phyloP scores from a whole-genome alignment of 2,329 filamentous ascomycete species.

The Gnomoniopsis smithogilvyi region DNA sequence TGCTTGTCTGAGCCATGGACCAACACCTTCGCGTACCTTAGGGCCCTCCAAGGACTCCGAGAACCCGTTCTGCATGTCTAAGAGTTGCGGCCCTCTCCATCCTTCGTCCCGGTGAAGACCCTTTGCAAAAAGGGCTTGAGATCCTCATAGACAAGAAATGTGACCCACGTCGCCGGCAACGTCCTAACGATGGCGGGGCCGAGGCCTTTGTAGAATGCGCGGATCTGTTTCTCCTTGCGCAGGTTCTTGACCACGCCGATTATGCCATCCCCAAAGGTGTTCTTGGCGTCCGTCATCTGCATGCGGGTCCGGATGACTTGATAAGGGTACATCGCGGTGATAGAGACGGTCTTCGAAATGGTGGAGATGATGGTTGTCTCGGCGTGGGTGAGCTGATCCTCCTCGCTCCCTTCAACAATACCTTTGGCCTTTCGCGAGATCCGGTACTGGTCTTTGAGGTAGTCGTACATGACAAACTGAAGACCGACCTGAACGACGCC shows the following conservation, averaged over 20 bases:
- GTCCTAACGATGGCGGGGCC: conserved; percentile 88
- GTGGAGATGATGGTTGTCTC: conserved; percentile 81
- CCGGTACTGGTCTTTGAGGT: conserved; percentile 51
- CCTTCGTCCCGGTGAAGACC: background rate
- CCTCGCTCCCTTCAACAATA: conserved; percentile 23
- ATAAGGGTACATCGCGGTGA: conserved; percentile 90
- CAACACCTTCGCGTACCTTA: background rate
- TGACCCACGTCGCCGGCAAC: conserved; percentile 92
- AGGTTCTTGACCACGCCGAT: conserved; percentile 69
- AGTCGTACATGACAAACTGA: conserved; percentile 94
- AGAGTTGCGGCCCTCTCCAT: background rate
- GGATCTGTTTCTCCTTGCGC: conserved; percentile 73
- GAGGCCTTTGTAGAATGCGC: conserved; percentile 89
- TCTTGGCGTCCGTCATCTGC: conserved; percentile 82
- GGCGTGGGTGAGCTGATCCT: conserved; percentile 57
- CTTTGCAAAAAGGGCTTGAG: conserved; percentile 65
- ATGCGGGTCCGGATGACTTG: conserved; percentile 86
- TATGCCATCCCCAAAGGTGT: conserved; percentile 67
- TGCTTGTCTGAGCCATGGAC: background rate
- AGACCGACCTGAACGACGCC: conserved; percentile 91
- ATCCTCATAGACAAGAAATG: conserved; percentile 96
- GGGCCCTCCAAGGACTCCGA: too few species aligned
- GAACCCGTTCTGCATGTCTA: background rate
- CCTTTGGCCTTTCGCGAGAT: conserved; percentile 9
- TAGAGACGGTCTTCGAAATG: conserved; percentile 80